Conservation (phyloP, 1,284 basidiomycete species). For the Lentinula novae-zelandiae region DNA sequence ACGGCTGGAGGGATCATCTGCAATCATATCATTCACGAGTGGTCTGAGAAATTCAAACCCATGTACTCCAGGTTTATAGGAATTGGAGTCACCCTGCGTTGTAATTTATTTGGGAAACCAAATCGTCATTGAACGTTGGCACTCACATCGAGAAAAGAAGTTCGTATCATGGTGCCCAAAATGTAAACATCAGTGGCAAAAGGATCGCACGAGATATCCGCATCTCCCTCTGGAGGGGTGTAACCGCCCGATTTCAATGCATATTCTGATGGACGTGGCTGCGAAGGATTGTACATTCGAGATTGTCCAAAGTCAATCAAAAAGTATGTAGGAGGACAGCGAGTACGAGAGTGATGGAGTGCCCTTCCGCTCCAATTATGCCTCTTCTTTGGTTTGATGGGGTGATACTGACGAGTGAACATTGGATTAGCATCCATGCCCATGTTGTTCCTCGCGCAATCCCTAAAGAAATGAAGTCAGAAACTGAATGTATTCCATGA, state of each 20-base stretch:
- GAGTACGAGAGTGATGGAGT: constrained; percentile 23
- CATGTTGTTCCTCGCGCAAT: constrained; percentile 29
- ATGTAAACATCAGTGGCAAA: constrained; percentile 13
- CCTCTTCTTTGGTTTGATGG: constrained; percentile 10
- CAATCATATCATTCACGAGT: constrained; percentile 21
- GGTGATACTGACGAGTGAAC: constrained; percentile 25
- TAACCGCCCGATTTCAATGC: constrained; percentile 8
- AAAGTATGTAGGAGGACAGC: constrained; percentile 25
- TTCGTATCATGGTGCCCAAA: constrained; percentile 9
- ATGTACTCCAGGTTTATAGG: background rate
- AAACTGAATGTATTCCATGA: background rate
- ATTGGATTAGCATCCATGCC: constrained; percentile 31
- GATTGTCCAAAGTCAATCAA: constrained; percentile 31
- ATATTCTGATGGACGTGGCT: background rate
- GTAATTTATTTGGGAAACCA: background rate
- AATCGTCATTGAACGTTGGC: background rate
- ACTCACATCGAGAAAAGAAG: constrained; percentile 7
- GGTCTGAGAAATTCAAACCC: background rate
- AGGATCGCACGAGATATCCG: constrained; percentile 7
- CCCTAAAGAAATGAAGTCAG: constrained; percentile 22
- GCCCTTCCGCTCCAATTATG: constrained; percentile 19
- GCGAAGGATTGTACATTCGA: constrained; percentile 16
- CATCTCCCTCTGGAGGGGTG: constrained; percentile 11
- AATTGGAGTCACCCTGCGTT: background rate
- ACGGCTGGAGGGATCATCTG: constrained; percentile 24